Evolutionary conservation across 2,329 filamentous ascomycete genomes (phyloP).

Genomic region (Sarocladium kiliense): DNA sequence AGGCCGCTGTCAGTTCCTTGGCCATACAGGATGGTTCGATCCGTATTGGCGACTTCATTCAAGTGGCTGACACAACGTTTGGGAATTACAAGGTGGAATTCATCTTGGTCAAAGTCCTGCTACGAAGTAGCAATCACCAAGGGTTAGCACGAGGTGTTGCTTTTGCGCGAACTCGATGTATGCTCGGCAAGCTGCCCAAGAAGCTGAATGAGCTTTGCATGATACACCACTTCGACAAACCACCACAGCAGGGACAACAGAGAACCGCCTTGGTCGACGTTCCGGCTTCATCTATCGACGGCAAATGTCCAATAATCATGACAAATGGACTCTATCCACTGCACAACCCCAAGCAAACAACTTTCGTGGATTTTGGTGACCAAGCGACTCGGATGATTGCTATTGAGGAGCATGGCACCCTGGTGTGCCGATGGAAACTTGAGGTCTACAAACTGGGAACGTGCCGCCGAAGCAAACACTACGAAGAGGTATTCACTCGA

Average conservation of each 20-base stretch:
- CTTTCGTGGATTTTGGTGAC: constrained; percentile 16
- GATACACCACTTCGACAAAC: constrained; percentile 30
- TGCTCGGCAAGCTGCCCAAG: constrained; percentile 30
- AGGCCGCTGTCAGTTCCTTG: constrained; percentile 17
- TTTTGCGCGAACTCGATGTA: constrained; percentile 27
- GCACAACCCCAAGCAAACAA: constrained; percentile 20
- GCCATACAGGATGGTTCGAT: constrained; percentile 12
- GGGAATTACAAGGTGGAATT: constrained; percentile 25
- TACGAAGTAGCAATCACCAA: constrained; percentile 16
- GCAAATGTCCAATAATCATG: constrained; percentile 37
- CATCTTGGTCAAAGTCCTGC: constrained; percentile 38
- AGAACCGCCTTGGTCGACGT: constrained; percentile 40
- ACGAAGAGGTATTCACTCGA: constrained; percentile 31
- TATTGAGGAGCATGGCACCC: constrained; percentile 23
- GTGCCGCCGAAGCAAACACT: constrained; percentile 15
- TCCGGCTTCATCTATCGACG: constrained; percentile 27
- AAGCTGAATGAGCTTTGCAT: constrained; percentile 39
- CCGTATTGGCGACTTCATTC: constrained; percentile 21
- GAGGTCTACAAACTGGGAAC: constrained; percentile 20
- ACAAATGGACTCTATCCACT: constrained; percentile 51
- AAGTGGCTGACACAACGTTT: constrained; percentile 18
- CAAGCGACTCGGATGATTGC: constrained; percentile 13
- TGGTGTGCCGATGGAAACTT: constrained; percentile 50
- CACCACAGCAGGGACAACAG: constrained; percentile 15
- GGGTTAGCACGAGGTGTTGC: constrained; percentile 32